Conservation (phyloP, 768 basidiomycete genomes). For the Lepiota venenata region DNA sequence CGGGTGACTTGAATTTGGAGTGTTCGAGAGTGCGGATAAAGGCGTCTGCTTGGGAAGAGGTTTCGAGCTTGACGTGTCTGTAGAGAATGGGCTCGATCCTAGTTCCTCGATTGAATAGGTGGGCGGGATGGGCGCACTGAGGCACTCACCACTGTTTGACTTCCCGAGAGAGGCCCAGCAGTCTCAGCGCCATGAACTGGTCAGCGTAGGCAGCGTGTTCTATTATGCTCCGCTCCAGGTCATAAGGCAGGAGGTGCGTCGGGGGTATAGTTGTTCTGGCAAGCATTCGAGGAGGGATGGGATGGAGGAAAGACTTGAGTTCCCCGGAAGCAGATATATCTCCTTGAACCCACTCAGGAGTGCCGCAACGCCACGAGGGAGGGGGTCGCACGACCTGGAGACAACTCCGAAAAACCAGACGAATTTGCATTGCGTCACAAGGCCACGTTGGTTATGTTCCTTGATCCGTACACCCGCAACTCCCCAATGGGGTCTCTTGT, state of each 20-base stretch:
- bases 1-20: neutral
- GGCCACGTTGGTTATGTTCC: neutral
- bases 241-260: slow-evolving; percentile 4
- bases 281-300: neutral
- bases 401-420: neutral
- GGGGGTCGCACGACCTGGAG: slow-evolving; percentile 8
- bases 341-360: neutral
- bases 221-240: slow-evolving; percentile 4
- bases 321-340: neutral
- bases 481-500: neutral
- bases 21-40: slow-evolving; percentile 7
- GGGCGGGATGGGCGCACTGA: no score
- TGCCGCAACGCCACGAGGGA: slow-evolving; percentile 2
- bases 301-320: neutral
- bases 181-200: slow-evolving; percentile 3
- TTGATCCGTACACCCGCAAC: slow-evolving; percentile 4
- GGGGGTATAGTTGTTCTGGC: neutral
- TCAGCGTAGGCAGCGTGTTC: slow-evolving; percentile 7
- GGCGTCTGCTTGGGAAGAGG: neutral
- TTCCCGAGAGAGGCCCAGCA: slow-evolving; percentile 4
- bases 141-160: slow-evolving; percentile 7
- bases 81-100: no score
- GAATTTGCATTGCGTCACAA: neutral
- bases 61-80: no score
- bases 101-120: no score